These are phyloP conservation scores for Raddia distichophylla DNA, from an alignment of 176 grass and related monocot genomes.

Conservation along the genomic window DNA sequence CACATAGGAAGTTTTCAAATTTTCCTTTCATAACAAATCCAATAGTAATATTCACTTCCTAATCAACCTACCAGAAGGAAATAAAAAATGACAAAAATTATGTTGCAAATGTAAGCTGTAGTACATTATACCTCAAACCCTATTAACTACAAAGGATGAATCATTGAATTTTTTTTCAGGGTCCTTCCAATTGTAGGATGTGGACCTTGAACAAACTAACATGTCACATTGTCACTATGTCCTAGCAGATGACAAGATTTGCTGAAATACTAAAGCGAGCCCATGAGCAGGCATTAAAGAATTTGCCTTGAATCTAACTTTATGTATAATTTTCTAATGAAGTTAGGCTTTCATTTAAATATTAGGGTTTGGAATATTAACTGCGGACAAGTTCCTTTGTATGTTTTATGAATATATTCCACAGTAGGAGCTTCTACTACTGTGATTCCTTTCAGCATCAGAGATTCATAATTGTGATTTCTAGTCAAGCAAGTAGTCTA, in stretches of 20 bases:
- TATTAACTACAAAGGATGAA: background rate
- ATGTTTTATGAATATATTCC: too few relatives aligned
- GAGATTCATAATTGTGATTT: background rate
- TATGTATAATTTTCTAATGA: background rate
- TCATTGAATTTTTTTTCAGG: background rate
- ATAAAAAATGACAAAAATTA: background rate
- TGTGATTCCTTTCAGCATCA: background rate
- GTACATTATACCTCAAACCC: background rate
- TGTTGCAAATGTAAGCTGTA: background rate
- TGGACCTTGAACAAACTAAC: background rate
- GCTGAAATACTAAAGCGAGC: background rate
- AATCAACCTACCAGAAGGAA: background rate
- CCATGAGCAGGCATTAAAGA: background rate
- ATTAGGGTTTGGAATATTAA: background rate
- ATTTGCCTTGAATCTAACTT: background rate
- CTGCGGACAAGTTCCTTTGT: too few relatives aligned
- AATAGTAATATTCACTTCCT: background rate
- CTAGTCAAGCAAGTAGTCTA: background rate
- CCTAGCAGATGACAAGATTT: background rate
- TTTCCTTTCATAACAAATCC: background rate
- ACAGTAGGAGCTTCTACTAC: too few relatives aligned
- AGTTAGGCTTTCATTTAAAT: background rate
- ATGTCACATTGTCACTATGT: background rate
- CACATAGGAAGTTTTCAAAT: background rate
- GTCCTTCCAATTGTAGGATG: background rate